These are phyloP conservation scores for Zoysia pacifica DNA, from an alignment of 176 grass and related monocot species.

Conservation along the genomic window DNA sequence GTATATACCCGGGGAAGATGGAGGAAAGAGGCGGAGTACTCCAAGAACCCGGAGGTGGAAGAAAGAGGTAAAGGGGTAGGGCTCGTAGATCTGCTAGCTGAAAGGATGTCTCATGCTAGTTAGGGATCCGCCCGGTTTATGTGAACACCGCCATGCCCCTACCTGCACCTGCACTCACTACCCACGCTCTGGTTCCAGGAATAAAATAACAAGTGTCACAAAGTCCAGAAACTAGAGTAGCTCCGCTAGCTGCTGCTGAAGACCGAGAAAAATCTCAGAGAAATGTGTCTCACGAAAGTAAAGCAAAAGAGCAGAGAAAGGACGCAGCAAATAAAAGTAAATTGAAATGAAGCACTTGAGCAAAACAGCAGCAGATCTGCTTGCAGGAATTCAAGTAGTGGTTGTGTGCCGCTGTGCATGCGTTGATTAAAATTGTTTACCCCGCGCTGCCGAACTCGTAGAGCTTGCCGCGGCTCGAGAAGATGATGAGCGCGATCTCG, in stretches of 20 bases:
- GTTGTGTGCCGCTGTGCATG: neutral
- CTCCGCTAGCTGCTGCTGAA: constrained; percentile 18
- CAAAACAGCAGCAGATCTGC: constrained; percentile 29
- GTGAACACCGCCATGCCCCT: constrained; percentile 55
- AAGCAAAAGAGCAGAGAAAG: neutral
- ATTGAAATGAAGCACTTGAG: neutral
- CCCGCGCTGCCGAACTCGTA: constrained; percentile 90
- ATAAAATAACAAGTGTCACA: constrained; percentile 46
- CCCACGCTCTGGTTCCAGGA: constrained; percentile 15
- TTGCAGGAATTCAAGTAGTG: neutral
- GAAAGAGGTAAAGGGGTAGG: constrained; percentile 52
- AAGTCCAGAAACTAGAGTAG: constrained; percentile 25
- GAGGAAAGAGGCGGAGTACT: constrained; percentile 24
- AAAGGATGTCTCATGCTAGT: constrained; percentile 42
- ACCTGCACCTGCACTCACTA: neutral
- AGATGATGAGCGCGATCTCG: constrained; percentile 93
- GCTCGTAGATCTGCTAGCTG: constrained; percentile 50
- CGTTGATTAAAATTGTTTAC: constrained; percentile 17
- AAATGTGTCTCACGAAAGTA: neutral
- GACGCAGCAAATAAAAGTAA: neutral
- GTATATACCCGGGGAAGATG: constrained; percentile 45
- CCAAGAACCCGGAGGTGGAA: neutral
- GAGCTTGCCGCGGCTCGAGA: constrained; percentile 93
- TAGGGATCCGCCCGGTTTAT: constrained; percentile 47
- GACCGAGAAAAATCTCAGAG: constrained; percentile 27